Conservation (phyloP, 2,329 filamentous ascomycete species). For the Alternaria sp. region DNA sequence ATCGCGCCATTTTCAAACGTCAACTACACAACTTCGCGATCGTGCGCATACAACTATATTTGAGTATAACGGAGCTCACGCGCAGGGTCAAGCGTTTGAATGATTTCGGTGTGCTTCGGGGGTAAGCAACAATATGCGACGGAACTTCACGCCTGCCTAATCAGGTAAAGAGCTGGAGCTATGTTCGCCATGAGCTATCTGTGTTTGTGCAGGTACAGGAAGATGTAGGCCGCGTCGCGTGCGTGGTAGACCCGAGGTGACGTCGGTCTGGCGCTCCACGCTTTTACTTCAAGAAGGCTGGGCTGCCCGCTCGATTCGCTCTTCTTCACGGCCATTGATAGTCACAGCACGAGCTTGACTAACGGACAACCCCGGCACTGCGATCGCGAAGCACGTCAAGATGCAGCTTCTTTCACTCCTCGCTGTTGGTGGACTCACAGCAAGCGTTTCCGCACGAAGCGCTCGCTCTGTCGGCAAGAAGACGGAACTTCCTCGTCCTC, state of each 20-base stretch:
- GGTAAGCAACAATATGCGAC: not conserved
- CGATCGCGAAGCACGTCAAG: constrained; percentile 7
- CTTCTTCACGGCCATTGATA: constrained; percentile 5
- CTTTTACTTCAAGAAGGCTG: constrained; percentile 6
- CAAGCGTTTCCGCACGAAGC: constrained; percentile 36
- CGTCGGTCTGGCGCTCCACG: constrained; percentile 4
- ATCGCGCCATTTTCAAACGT: not conserved
- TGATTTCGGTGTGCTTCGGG: not conserved
- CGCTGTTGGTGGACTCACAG: constrained; percentile 36
- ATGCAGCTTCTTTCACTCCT: constrained; percentile 45
- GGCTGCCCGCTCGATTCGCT: not conserved
- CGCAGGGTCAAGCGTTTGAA: not conserved
- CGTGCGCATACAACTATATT: not conserved
- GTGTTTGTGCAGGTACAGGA: constrained; percentile 10
- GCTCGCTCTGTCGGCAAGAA: constrained; percentile 39
- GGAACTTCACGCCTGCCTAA: constrained; percentile 18
- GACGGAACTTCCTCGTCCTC: constrained; percentile 33
- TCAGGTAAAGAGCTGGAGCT: constrained; percentile 10
- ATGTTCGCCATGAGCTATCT: constrained; percentile 12
- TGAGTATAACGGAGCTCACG: not conserved
- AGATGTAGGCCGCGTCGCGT: constrained; percentile 9
- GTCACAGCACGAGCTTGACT: constrained; percentile 7
- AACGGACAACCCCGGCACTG: not conserved
- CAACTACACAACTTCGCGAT: not conserved
- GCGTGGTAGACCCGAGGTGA: constrained; percentile 12